A percentile compares a stretch with the other conserved stretches of the same genome.
These are phyloP conservation scores for Tolypocladium tundrense DNA, from an alignment of 2,329 filamentous ascomycete genomes.

Conservation along the genomic window DNA sequence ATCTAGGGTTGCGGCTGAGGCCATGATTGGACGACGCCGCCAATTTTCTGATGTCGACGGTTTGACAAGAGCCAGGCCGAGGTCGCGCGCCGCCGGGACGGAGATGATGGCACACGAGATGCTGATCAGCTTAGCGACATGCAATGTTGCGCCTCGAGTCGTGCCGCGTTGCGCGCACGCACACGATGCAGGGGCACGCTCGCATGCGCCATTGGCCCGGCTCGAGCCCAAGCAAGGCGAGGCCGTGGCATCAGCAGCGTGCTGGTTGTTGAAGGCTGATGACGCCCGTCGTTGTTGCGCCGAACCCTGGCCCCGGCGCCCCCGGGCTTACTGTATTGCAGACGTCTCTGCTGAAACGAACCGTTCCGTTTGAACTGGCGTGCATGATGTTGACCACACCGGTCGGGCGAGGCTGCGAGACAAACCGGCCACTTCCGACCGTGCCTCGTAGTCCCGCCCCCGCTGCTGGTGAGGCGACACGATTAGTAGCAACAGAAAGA, in stretches of 20 bases:
- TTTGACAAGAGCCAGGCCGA: conserved; percentile 11
- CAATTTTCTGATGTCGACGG: conserved; percentile 32
- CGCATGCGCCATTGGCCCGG: not conserved
- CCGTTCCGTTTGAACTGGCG: not conserved
- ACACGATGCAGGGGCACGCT: not conserved
- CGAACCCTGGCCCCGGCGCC: not conserved
- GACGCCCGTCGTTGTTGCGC: not conserved
- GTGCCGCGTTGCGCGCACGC: not conserved
- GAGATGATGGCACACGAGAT: not conserved
- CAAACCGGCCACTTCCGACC: not conserved
- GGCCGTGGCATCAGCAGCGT: not conserved
- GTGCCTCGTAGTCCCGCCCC: not conserved
- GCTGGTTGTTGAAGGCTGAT: not conserved
- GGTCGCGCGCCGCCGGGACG: not conserved
- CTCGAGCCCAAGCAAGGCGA: not conserved
- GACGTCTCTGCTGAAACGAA: not conserved
- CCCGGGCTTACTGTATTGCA: not conserved
- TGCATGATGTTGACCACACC: not conserved
- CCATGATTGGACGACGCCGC: conserved; percentile 25
- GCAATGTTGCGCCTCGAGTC: not conserved
- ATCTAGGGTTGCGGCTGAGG: conserved; percentile 7
- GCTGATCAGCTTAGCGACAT: not conserved
- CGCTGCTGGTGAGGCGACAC: not conserved
- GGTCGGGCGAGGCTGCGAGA: not conserved
- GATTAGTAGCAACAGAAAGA: not conserved